Evolutionary conservation across 306 rosid genomes (phyloP).

Genomic region (Pyrus communis): DNA sequence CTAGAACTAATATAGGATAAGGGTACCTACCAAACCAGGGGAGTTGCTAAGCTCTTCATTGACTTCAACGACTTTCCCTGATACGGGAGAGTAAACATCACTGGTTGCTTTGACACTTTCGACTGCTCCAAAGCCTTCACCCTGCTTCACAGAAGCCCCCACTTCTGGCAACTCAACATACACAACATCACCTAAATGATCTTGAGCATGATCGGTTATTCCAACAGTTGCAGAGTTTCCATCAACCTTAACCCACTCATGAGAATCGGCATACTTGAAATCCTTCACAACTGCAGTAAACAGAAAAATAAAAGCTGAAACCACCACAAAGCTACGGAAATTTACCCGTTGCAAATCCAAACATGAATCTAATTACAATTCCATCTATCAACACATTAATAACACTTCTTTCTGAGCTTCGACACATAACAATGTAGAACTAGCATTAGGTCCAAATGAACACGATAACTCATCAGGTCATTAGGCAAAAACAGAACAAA

Average conservation of each 20-base stretch:
- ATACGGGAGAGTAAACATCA: slow-evolving; percentile 80
- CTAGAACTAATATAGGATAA: slow-evolving; percentile 1
- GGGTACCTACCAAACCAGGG: slow-evolving; percentile 77
- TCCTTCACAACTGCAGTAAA: slow-evolving; percentile 64
- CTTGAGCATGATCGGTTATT: slow-evolving; percentile 91
- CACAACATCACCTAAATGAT: slow-evolving; percentile 95
- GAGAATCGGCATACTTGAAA: slow-evolving; percentile 67
- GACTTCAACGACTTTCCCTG: slow-evolving; percentile 70
- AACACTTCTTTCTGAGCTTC: background rate
- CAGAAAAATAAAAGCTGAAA: background rate
- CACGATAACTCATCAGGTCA: background rate
- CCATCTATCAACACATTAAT: background rate
- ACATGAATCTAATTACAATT: background rate
- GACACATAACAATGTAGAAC: background rate
- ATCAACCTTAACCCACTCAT: slow-evolving; percentile 87
- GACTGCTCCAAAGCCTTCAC: slow-evolving; percentile 75
- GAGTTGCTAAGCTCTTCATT: slow-evolving; percentile 64
- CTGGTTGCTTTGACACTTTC: slow-evolving; percentile 98
- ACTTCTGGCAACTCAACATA: slow-evolving; percentile 85
- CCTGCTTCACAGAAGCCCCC: slow-evolving; percentile 55
- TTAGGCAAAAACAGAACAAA: background rate
- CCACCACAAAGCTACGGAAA: background rate
- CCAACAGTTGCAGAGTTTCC: slow-evolving; percentile 74
- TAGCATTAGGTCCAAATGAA: background rate
- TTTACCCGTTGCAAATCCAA: background rate